Percentiles rank a stretch among this genome's conserved stretches.
phyloP scores from a whole-genome alignment of 805 yeast species.

The Priceomyces castillae region DNA sequence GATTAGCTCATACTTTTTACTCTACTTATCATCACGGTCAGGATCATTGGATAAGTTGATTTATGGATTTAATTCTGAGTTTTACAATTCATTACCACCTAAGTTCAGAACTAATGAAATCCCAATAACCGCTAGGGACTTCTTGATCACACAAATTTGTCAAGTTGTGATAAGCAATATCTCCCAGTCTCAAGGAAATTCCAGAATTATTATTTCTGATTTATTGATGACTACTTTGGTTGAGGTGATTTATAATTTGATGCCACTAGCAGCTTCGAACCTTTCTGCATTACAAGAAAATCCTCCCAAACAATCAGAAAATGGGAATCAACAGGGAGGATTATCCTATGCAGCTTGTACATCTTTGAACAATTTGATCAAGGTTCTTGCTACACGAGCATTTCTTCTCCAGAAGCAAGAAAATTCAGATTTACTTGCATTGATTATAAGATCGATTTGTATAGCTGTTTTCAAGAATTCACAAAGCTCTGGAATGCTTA shows the following conservation, averaged over 20 bases:
- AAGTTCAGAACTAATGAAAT: constrained; percentile 42
- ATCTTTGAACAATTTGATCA: constrained; percentile 43
- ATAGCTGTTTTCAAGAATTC: constrained; percentile 52
- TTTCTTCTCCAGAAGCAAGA: constrained; percentile 38
- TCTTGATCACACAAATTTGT: constrained; percentile 53
- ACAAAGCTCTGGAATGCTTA: constrained; percentile 50
- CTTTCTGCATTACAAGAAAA: constrained; percentile 17
- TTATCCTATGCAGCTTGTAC: constrained; percentile 52
- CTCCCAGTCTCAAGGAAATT: constrained; percentile 10
- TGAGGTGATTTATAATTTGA: constrained; percentile 60
- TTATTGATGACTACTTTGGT: constrained; percentile 45
- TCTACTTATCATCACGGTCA: constrained; percentile 47
- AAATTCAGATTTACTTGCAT: constrained; percentile 56
- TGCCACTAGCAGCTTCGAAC: constrained; percentile 40
- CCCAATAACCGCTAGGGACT: constrained; percentile 61
- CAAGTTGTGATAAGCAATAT: constrained; percentile 26
- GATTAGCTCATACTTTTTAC: constrained; percentile 48
- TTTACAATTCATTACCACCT: constrained; percentile 53
- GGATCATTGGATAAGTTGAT: constrained; percentile 39
- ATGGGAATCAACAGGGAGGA: constrained; percentile 38
- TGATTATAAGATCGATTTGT: constrained; percentile 55
- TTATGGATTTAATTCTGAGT: constrained; percentile 41
- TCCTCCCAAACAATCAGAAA: constrained; percentile 23
- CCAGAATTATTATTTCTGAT: constrained; percentile 27
- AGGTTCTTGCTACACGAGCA: constrained; percentile 32